Percentiles rank a stretch among this genome's conserved stretches.
phyloP scores from a whole-genome alignment of 768 basidiomycete species.

The Phaeolepiota aurea region DNA sequence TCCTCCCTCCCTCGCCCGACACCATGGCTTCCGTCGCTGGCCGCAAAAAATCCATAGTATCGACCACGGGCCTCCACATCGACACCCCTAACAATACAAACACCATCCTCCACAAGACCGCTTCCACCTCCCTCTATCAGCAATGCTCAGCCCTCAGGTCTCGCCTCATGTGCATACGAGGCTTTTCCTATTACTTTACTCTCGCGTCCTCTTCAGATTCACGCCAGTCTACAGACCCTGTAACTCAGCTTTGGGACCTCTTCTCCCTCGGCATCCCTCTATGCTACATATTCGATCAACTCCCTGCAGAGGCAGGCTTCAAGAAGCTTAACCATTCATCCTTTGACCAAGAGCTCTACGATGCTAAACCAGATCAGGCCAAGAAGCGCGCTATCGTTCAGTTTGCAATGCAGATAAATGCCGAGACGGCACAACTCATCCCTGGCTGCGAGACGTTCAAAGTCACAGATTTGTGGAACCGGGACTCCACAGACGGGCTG shows the following conservation, averaged over 20 bases:
- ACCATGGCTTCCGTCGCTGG: constrained; percentile 47
- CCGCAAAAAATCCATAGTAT: constrained; percentile 75
- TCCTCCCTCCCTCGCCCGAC: constrained; percentile 6
- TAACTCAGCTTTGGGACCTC: constrained; percentile 90
- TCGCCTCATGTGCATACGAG: constrained; percentile 70
- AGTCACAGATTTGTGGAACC: constrained; percentile 84
- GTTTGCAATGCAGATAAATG: constrained; percentile 82
- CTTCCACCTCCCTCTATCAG: constrained; percentile 89
- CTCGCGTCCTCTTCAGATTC: constrained; percentile 49
- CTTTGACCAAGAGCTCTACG: constrained; percentile 58
- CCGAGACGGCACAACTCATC: constrained; percentile 51
- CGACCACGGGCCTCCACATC: constrained; percentile 55
- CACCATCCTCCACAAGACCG: constrained; percentile 86
- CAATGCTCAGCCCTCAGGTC: constrained; percentile 76
- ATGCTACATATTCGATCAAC: constrained; percentile 93
- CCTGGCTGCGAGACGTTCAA: constrained; percentile 77
- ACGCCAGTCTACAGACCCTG: constrained; percentile 82
- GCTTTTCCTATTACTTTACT: constrained; percentile 64
- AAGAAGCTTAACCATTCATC: constrained; percentile 53
- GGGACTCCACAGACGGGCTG: constrained; percentile 87
- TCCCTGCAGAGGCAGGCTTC: constrained; percentile 57
- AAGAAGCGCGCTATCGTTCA: constrained; percentile 88
- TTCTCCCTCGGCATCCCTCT: constrained; percentile 90
- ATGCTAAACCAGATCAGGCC: constrained; percentile 67
- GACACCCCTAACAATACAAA: constrained; percentile 72